A percentile compares a stretch with the other conserved stretches of the same genome.
Evolutionary conservation across 352 stramenopile genomes (phyloP).

Genomic region (Phytophthora capsici): DNA sequence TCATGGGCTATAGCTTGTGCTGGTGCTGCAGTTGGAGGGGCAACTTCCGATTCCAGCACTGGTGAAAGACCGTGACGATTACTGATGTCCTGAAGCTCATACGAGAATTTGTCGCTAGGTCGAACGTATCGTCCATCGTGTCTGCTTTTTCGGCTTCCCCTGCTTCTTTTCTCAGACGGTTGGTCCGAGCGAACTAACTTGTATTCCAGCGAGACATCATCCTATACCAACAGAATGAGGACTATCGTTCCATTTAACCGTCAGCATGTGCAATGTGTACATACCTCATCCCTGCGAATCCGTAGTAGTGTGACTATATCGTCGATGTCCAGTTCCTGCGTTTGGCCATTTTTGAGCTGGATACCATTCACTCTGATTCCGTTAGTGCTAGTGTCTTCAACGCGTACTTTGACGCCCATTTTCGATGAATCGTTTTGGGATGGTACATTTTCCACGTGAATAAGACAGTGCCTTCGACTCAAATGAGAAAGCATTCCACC

Average conservation of each 20-base stretch:
- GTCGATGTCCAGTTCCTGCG: slow-evolving; percentile 50
- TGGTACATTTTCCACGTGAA: slow-evolving; percentile 53
- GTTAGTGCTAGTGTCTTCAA: slow-evolving; percentile 81
- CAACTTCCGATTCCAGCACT: slow-evolving; percentile 16
- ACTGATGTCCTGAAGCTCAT: slow-evolving; percentile 30
- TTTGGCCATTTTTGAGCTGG: slow-evolving; percentile 54
- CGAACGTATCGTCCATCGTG: slow-evolving; percentile 43
- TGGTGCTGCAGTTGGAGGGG: slow-evolving; percentile 1
- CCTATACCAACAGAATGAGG: slow-evolving; percentile 27
- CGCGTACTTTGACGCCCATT: slow-evolving; percentile 47
- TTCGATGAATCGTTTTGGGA: slow-evolving; percentile 34
- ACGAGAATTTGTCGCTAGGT: slow-evolving; percentile 37
- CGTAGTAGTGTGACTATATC: slow-evolving; percentile 68
- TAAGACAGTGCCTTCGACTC: slow-evolving; percentile 68
- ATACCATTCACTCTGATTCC: slow-evolving; percentile 66
- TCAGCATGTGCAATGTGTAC: slow-evolving; percentile 1
- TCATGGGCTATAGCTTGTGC: slow-evolving; percentile 25
- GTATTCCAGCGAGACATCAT: slow-evolving; percentile 55
- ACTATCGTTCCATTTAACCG: background rate
- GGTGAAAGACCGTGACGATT: slow-evolving; percentile 21
- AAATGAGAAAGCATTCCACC: slow-evolving; percentile 59
- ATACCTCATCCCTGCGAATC: slow-evolving; percentile 54
- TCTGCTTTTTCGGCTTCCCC: slow-evolving; percentile 31
- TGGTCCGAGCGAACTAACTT: slow-evolving; percentile 35
- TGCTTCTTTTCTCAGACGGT: slow-evolving; percentile 10